Base-by-base conservation (phyloP, 2,329 filamentous ascomycete species). In the Hypomyces rosellus region DNA sequence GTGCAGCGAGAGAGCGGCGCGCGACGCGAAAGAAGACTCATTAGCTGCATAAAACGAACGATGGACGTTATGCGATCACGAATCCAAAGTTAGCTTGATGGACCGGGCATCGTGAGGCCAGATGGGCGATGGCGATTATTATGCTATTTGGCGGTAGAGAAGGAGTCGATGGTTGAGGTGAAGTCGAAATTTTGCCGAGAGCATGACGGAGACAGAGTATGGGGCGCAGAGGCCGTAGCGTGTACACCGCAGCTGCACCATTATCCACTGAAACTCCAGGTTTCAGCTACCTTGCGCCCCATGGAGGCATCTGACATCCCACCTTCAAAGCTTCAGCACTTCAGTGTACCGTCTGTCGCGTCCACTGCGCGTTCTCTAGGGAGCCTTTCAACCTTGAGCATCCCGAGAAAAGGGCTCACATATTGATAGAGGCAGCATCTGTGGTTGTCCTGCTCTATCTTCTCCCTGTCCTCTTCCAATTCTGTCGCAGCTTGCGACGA, bases 1-100 rank as follows among this genome's bases (percentile, higher is more conserved):
- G 73, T 70, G 70, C 72, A 65, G 65, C 66, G 62, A 60, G 64
- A 55, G 56, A 66, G 72, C 71, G 69, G 71, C 66, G 71, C 72
- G 70, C 72, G 65, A 65, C 65, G 69, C 65, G 65, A 61, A 64
- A 65, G 61, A 58, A 52, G 62, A 64, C 57, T 69, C 70, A 74
- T 74, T 69, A 66, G 69, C 65, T 63, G 65, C 69, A 72, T 70
- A 57, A 64, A 71, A 65, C 57, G 60, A 63, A 60, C 61, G 63
- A 54, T 51, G 47, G 51, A 52, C 50, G 52, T 54, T 56, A 71
- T 66, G 74, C 73, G 74, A 77, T 75, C 67, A 61, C 56, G 57
- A 54, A 60, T 61, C 53, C 55, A 57, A 55, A 57, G 55, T 72
- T 63, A 72, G 56, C 63, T 63, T 55, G 75, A 79, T 78, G 69